Conservation (phyloP, 768 basidiomycete genomes). For the Boletus eberwhitei region DNA sequence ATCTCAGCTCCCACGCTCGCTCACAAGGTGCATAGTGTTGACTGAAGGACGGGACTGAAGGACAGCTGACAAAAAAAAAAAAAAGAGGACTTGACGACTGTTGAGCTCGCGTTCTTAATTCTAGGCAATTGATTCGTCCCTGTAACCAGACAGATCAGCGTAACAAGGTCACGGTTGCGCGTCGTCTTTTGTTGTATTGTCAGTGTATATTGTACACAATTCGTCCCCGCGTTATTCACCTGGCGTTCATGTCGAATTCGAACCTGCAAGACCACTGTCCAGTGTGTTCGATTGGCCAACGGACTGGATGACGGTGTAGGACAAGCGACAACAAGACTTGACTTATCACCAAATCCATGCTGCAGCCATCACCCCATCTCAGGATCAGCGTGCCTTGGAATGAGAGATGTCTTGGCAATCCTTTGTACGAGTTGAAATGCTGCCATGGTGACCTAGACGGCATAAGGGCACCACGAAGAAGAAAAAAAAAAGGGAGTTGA, state of each 20-base stretch:
- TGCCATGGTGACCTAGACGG: background rate
- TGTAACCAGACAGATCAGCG: too few relatives aligned
- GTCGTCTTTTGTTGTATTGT: background rate
- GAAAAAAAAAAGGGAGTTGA: background rate
- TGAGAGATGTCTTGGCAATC: background rate
- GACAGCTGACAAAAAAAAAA: too few relatives aligned
- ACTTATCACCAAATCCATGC: background rate
- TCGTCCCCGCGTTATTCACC: background rate
- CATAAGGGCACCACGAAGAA: background rate
- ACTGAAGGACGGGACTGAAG: too few relatives aligned
- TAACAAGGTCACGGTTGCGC: too few relatives aligned
- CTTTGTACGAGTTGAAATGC: background rate
- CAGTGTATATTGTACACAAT: background rate
- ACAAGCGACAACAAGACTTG: background rate
- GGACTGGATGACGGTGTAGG: too few relatives aligned
- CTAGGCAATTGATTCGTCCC: too few relatives aligned
- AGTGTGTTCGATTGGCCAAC: too few relatives aligned
- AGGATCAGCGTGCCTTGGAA: background rate
- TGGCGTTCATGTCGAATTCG: background rate
- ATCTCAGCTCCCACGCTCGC: background rate
- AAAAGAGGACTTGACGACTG: too few relatives aligned
- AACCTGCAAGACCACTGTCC: background rate
- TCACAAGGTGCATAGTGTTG: too few relatives aligned
- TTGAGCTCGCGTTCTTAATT: too few relatives aligned
- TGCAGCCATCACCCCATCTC: background rate